Base-by-base conservation (phyloP, 108 stramenopile species). In the Pseudonitzschia multiseries region DNA sequence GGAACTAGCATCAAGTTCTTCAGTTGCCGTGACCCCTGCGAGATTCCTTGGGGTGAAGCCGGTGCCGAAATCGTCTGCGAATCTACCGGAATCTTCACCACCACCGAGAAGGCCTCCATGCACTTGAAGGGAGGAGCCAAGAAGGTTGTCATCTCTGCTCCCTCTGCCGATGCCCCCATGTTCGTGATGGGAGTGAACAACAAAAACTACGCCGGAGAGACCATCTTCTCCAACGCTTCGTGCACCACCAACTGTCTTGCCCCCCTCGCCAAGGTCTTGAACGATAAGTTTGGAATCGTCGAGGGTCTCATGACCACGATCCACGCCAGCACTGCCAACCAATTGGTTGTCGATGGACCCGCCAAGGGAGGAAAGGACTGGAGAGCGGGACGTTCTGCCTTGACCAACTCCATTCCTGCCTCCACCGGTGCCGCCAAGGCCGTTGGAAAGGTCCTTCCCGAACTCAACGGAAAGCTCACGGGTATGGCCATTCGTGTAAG, bases 221-320 rank as follows among this genome's bases (percentile, higher is more conserved):
- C 80, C 69, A 88, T 99, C 68, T 84, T 98, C 36, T 98, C 97
- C 83, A 99, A 99, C 85, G 99, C 99, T 26, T 93, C 91, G n/a
- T 99, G 99, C 77, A 99, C 99, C 69, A 99, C 99, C 79, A 99
- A 99, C 90, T 99, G 99, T 83, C 91, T 99, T 46, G 99, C 99
- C 20, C 99, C 99, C 40, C 73, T 99, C 42, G 97, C 96, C 78
- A 99, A 99, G 92, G 96, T 99, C 29, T 82, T 99, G 72, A 78
- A 99, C 72, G 97, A 99, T 51, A 91, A 89, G 51, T 99, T 93
- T 65, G 97, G 97, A 60, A 96, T 99, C 48, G 83, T 86, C 71
- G 97, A 97, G 74, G 99, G 97, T 26, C 94, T 99, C 75, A 99
- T 99, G 99, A 98, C 97, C 76, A 99, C 99, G 40, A 96, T 99